phyloP scores from a whole-genome alignment of 148 eudicot genomes.

The Gaultheria prostrata region DNA sequence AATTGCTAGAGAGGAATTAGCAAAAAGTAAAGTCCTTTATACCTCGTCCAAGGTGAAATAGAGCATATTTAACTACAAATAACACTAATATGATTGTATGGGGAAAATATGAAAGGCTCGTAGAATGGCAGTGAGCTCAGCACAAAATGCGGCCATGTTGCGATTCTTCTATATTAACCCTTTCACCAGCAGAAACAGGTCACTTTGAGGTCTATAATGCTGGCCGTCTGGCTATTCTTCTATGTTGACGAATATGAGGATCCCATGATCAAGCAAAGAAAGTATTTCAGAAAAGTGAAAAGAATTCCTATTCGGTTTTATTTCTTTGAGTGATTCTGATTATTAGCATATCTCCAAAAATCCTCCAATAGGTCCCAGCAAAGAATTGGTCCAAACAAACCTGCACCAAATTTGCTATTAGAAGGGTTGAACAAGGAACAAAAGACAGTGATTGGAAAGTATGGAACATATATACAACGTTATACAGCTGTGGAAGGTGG shows the following conservation, averaged over 20 bases:
- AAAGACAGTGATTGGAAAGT: neutral
- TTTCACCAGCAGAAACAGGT: slow-evolving; percentile 11
- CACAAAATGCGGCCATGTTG: neutral
- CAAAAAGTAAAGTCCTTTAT: neutral
- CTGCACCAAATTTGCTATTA: slow-evolving; percentile 15
- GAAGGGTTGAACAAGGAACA: neutral
- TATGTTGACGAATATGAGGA: neutral
- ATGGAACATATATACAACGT: neutral
- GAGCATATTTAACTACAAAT: neutral
- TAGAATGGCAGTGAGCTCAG: neutral
- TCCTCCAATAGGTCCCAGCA: slow-evolving; percentile 8
- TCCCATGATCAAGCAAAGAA: neutral
- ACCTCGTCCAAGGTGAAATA: neutral
- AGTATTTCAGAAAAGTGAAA: neutral
- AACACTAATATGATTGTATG: neutral
- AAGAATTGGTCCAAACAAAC: slow-evolving; percentile 9
- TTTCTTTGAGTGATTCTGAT: slow-evolving; percentile 1
- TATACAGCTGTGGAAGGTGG: neutral
- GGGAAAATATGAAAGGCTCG: neutral
- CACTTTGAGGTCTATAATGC: neutral
- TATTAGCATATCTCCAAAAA: neutral
- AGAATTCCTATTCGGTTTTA: slow-evolving; percentile 15
- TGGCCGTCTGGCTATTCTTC: neutral
- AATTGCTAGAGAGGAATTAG: neutral
- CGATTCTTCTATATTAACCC: neutral